Percentiles rank a stretch among this genome's conserved stretches.
These are phyloP conservation scores for Globisporangium parvum DNA, from an alignment of 352 stramenopile genomes.

Conservation along the genomic window DNA sequence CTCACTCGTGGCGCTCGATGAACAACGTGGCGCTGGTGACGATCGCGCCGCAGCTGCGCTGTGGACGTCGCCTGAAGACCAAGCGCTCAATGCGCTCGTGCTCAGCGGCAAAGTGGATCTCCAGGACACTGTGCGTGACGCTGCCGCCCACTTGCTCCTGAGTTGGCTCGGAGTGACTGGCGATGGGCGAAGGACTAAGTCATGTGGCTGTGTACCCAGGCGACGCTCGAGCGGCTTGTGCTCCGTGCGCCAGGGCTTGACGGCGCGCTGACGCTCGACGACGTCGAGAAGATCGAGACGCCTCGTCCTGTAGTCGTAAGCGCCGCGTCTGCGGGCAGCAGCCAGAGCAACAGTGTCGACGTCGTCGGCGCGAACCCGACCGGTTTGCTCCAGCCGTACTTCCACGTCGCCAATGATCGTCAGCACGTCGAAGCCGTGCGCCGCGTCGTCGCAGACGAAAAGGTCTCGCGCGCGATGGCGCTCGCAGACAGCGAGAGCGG, in stretches of 20 bases:
- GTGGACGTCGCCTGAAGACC: constrained; percentile 24
- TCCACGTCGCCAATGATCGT: constrained; percentile 49
- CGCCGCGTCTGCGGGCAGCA: neutral
- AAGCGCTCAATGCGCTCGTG: constrained; percentile 32
- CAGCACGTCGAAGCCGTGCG: constrained; percentile 47
- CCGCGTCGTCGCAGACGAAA: constrained; percentile 55
- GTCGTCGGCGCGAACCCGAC: constrained; percentile 50
- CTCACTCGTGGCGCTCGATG: constrained; percentile 34
- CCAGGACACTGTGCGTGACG: constrained; percentile 22
- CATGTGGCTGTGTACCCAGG: constrained; percentile 3
- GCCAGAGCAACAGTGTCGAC: constrained; percentile 11
- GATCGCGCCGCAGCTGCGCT: constrained; percentile 1
- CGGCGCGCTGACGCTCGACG: constrained; percentile 40
- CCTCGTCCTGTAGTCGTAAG: neutral
- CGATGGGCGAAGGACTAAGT: neutral
- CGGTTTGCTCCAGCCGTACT: constrained; percentile 57
- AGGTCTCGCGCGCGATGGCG: constrained; percentile 48
- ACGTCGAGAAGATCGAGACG: constrained; percentile 20
- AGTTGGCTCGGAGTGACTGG: neutral
- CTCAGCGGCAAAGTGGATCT: constrained; percentile 14
- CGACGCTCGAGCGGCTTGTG: constrained; percentile 35
- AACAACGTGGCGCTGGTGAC: neutral
- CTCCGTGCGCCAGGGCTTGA: constrained; percentile 46
- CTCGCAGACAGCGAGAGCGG: constrained; percentile 35
- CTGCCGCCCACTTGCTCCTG: too few species aligned